Evolutionary conservation across 345 rosid genomes (phyloP).

Genomic region (Lepidium didymum): DNA sequence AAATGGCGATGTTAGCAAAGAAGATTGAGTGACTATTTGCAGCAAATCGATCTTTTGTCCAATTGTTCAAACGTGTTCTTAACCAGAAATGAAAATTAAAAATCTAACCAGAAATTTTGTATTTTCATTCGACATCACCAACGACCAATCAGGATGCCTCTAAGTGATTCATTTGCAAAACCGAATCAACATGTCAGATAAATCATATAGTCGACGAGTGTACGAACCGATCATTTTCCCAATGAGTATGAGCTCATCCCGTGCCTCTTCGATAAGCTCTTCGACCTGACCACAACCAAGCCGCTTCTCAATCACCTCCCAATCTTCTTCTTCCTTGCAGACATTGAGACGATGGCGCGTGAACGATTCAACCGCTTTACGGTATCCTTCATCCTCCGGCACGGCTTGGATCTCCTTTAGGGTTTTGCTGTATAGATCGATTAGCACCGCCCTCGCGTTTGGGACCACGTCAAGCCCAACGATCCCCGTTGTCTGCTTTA

Average conservation of each 20-base stretch:
- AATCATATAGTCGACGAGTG: background rate
- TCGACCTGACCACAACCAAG: conserved; percentile 97
- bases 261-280: conserved; percentile 95
- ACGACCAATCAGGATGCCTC: background rate
- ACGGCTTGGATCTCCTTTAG: conserved; percentile 91
- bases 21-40: background rate
- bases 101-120: background rate
- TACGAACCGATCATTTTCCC: conserved; percentile 89
- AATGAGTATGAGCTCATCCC: conserved; percentile 86
- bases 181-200: background rate
- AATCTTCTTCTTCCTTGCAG: conserved; percentile 74
- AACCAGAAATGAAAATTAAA: background rate
- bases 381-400: conserved; percentile 93
- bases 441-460: conserved; percentile 79
- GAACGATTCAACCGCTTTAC: conserved; percentile 90
- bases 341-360: conserved; percentile 71
- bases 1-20: background rate
- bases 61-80: background rate
- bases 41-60: background rate
- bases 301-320: conserved; percentile 83
- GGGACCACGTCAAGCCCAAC: conserved; percentile 94
- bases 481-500: conserved; percentile 93
- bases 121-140: background rate
- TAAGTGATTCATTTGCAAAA: background rate
- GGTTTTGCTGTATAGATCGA: conserved; percentile 72